phyloP scores from a whole-genome alignment of 2,329 filamentous ascomycete species.

The Venturia oleaginea region DNA sequence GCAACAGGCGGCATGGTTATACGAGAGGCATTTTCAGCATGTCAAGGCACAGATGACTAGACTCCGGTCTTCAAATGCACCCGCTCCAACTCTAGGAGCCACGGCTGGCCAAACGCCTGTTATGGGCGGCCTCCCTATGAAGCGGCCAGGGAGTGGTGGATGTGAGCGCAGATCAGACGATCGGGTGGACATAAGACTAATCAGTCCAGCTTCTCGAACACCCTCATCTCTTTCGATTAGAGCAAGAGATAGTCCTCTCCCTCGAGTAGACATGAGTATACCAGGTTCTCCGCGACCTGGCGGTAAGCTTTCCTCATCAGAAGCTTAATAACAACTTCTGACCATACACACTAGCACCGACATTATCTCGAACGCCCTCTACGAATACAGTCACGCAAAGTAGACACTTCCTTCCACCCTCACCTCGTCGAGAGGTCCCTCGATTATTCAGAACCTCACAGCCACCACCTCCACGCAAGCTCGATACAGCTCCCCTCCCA shows the following conservation, averaged over 20 bases:
- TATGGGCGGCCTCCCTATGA: slow-evolving; percentile 37
- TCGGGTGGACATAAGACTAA: not conserved
- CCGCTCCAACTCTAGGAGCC: slow-evolving; percentile 48
- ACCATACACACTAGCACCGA: slow-evolving; percentile 19
- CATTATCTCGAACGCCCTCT: slow-evolving; percentile 39
- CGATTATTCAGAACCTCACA: slow-evolving; percentile 22
- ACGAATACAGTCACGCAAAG: slow-evolving; percentile 22
- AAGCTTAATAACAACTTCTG: not conserved
- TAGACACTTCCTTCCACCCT: slow-evolving; percentile 14
- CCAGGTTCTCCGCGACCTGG: slow-evolving; percentile 31
- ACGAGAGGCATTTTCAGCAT: slow-evolving; percentile 81
- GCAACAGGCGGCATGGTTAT: slow-evolving; percentile 88
- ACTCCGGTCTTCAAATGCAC: slow-evolving; percentile 49
- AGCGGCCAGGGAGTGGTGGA: slow-evolving; percentile 41
- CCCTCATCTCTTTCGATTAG: slow-evolving; percentile 50
- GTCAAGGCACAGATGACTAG: slow-evolving; percentile 85
- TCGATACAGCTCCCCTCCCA: not conserved
- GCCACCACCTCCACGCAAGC: slow-evolving; percentile 18
- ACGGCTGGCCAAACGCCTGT: slow-evolving; percentile 16
- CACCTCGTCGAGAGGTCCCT: slow-evolving; percentile 21
- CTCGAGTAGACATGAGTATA: slow-evolving; percentile 37
- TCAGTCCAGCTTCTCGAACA: slow-evolving; percentile 29
- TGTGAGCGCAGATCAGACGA: slow-evolving; percentile 20
- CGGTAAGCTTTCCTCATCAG: slow-evolving; percentile 13
- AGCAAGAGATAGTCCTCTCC: slow-evolving; percentile 46